Percentiles rank a stretch among this genome's conserved stretches.
These are phyloP conservation scores for Marvania coccoides DNA, from an alignment of 139 green algal genomes.

Conservation along the genomic window DNA sequence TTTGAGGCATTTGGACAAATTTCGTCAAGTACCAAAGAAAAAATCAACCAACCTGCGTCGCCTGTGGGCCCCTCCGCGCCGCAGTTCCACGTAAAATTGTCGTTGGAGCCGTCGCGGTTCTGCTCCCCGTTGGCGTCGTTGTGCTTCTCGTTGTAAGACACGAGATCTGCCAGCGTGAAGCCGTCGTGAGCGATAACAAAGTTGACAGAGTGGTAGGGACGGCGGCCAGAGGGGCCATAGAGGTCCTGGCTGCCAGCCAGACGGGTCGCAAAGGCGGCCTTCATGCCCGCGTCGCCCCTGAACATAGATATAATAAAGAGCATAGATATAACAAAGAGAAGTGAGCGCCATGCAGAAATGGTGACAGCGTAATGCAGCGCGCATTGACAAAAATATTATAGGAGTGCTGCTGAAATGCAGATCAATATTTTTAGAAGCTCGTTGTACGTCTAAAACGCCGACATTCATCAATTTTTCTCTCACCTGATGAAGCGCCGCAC, in stretches of 20 bases:
- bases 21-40: no score
- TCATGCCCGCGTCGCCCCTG: conserved; percentile 73
- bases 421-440: no score
- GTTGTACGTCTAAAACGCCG: no score
- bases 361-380: no score
- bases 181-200: conserved; percentile 94
- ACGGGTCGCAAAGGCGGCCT: conserved; percentile 81
- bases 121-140: conserved; percentile 79
- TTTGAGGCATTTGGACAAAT: no score
- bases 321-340: conserved; percentile 13
- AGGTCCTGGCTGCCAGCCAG: conserved; percentile 86
- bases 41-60: no score
- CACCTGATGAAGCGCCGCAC: conserved; percentile 65
- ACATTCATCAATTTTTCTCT: no score
- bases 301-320: no score
- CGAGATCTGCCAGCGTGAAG: conserved; percentile 90
- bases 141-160: conserved; percentile 79
- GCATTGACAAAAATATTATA: background rate
- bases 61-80: conserved; percentile 79
- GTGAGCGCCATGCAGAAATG: background rate
- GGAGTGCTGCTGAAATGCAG: background rate
- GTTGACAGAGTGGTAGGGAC: conserved; percentile 91
- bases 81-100: conserved; percentile 99
- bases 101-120: conserved; percentile 81
- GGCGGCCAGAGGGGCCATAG: conserved; percentile 54